A percentile compares a stretch with the other conserved stretches of the same genome.
Conservation (phyloP, 352 stramenopile species). For the Albugo candida region DNA sequence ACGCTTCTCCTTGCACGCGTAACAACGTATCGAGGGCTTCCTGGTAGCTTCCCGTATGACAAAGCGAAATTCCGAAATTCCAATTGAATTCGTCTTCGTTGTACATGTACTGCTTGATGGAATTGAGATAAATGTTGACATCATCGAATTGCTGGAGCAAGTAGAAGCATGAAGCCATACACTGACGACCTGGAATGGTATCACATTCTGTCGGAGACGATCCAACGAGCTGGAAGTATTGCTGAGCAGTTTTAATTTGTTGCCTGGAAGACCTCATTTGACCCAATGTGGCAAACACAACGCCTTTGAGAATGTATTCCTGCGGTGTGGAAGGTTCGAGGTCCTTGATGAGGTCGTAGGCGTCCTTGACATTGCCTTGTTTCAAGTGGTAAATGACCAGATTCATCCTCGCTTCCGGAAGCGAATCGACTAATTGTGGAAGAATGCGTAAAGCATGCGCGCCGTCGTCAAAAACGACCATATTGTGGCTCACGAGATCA, state of each 20-base stretch:
- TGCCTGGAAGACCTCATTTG: slow-evolving; percentile 77
- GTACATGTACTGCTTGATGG: slow-evolving; percentile 90
- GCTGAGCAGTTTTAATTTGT: slow-evolving; percentile 85
- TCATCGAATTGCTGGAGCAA: slow-evolving; percentile 92
- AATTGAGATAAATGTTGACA: slow-evolving; percentile 95
- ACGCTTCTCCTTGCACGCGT: slow-evolving; percentile 79
- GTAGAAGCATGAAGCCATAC: slow-evolving; percentile 95
- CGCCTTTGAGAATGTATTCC: slow-evolving; percentile 81
- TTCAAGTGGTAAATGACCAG: slow-evolving; percentile 88
- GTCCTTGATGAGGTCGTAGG: slow-evolving; percentile 89
- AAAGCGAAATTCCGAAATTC: slow-evolving; percentile 90
- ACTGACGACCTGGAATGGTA: slow-evolving; percentile 92
- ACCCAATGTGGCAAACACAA: slow-evolving; percentile 83
- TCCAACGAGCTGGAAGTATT: slow-evolving; percentile 88
- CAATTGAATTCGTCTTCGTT: slow-evolving; percentile 97
- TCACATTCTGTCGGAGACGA: slow-evolving; percentile 89
- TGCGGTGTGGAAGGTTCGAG: slow-evolving; percentile 86
- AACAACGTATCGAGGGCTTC: slow-evolving; percentile 87
- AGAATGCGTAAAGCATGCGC: slow-evolving; percentile 85
- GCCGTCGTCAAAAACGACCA: slow-evolving; percentile 90
- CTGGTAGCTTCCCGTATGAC: slow-evolving; percentile 83
- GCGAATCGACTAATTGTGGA: slow-evolving; percentile 79
- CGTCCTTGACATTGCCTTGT: slow-evolving; percentile 84
- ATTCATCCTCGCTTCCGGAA: slow-evolving; percentile 90
- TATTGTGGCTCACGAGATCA: slow-evolving; percentile 92